Percentiles rank a stretch among this genome's conserved stretches.
Evolutionary conservation across 129 eudicot genomes (phyloP).

Genomic region (Erigeron canadensis): DNA sequence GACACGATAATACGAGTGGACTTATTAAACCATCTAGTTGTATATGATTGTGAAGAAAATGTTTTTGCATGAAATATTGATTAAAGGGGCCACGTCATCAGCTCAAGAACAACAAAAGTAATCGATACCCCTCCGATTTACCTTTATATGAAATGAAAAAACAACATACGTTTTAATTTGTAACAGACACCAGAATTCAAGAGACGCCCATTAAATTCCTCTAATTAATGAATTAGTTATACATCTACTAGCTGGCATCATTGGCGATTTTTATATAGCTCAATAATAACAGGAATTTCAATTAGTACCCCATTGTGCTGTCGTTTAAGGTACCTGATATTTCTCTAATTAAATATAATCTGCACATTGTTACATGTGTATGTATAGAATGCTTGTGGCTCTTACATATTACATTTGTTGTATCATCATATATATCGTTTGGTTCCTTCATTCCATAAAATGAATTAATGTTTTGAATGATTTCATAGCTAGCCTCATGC

Average conservation of each 20-base stretch:
- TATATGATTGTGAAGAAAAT: too few species aligned
- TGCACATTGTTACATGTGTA: not conserved
- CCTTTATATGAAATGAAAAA: too few species aligned
- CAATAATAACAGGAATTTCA: slow-evolving; percentile 12
- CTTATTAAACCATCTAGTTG: too few species aligned
- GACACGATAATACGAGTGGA: too few species aligned
- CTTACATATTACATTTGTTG: too few species aligned
- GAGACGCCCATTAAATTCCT: too few species aligned
- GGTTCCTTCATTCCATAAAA: not conserved
- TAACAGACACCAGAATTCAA: not conserved
- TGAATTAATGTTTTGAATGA: not conserved
- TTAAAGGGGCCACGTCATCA: slow-evolving; percentile 10
- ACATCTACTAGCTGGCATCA: slow-evolving; percentile 10
- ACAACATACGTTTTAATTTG: not conserved
- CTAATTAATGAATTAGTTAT: not conserved
- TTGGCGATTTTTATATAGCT: slow-evolving; percentile 33
- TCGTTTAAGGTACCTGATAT: slow-evolving; percentile 21
- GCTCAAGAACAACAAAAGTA: slow-evolving; percentile 3
- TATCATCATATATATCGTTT: too few species aligned
- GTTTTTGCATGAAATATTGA: not conserved
- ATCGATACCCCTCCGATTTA: not conserved
- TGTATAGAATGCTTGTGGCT: not conserved
- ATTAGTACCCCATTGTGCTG: not conserved
- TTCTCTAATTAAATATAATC: not conserved
- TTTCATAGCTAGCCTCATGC: slow-evolving; percentile 14